Evolutionary conservation across 805 yeast species (phyloP).

Genomic region (Isabelozyma pseudorhagii): DNA sequence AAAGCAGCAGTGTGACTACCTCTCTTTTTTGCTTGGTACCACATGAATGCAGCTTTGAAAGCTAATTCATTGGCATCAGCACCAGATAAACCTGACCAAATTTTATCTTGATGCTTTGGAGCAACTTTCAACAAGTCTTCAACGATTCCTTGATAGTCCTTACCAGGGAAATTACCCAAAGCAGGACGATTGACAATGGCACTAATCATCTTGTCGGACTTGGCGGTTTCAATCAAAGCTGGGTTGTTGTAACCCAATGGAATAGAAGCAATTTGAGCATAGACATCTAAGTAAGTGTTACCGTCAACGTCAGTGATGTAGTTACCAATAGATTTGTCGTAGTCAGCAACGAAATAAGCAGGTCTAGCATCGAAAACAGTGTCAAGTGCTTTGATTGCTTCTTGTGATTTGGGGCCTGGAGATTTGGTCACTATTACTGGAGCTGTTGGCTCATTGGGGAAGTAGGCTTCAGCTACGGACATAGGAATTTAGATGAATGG

Average conservation of each 20-base stretch:
- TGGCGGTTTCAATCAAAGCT: slow-evolving; percentile 63
- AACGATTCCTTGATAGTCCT: slow-evolving; percentile 59
- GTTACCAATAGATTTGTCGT: slow-evolving; percentile 72
- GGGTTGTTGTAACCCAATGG: slow-evolving; percentile 88
- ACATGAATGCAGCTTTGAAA: slow-evolving; percentile 84
- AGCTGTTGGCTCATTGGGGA: slow-evolving; percentile 75
- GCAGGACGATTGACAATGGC: slow-evolving; percentile 85
- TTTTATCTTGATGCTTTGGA: slow-evolving; percentile 69
- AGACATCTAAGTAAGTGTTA: slow-evolving; percentile 67
- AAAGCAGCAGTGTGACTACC: slow-evolving; percentile 55
- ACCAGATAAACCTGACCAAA: slow-evolving; percentile 82
- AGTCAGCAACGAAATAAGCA: slow-evolving; percentile 73
- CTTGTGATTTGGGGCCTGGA: slow-evolving; percentile 75
- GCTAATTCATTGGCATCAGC: slow-evolving; percentile 90
- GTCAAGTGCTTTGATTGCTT: slow-evolving; percentile 51
- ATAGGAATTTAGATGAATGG: slow-evolving; percentile 1
- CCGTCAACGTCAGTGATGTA: slow-evolving; percentile 81
- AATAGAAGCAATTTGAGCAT: slow-evolving; percentile 82
- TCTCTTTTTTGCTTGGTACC: slow-evolving; percentile 68
- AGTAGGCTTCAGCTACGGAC: slow-evolving; percentile 54
- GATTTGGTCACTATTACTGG: slow-evolving; percentile 61
- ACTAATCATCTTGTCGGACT: slow-evolving; percentile 64
- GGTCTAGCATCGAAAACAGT: slow-evolving; percentile 70
- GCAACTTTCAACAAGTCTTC: slow-evolving; percentile 57
- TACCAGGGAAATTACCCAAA: slow-evolving; percentile 75